phyloP scores from a whole-genome alignment of 2,329 filamentous ascomycete species.

The Monosporascus sp. region DNA sequence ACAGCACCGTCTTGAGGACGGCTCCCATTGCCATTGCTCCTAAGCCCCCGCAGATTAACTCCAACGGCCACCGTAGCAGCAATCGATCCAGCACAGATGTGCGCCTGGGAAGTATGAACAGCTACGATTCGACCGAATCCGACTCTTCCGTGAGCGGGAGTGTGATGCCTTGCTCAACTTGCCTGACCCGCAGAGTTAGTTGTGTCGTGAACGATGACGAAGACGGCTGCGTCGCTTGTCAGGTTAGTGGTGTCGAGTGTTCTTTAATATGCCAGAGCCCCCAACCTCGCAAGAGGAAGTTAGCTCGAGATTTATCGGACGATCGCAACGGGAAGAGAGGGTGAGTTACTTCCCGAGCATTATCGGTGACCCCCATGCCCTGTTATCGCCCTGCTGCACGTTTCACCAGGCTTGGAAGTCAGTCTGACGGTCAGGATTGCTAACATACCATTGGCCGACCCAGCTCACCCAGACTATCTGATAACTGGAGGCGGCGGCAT shows the following conservation, averaged over 20 bases:
- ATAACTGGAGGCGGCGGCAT: constrained; percentile 48
- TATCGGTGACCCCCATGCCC: constrained; percentile 25
- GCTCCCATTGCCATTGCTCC: constrained; percentile 63
- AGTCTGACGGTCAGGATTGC: constrained; percentile 25
- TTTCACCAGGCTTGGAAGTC: constrained; percentile 16
- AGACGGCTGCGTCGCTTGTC: constrained; percentile 69
- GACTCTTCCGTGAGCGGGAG: constrained; percentile 36
- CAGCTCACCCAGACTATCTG: constrained; percentile 53
- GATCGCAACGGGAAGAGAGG: constrained; percentile 63
- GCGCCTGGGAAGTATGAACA: constrained; percentile 45
- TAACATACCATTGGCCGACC: constrained; percentile 44
- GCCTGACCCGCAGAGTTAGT: constrained; percentile 66
- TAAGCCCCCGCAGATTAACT: constrained; percentile 45
- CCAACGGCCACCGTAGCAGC: constrained; percentile 40
- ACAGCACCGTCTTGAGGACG: constrained; percentile 48
- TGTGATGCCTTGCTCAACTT: constrained; percentile 64
- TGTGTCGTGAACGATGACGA: constrained; percentile 73
- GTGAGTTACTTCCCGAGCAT: constrained; percentile 44
- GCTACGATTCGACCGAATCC: constrained; percentile 48
- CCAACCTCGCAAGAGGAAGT: constrained; percentile 73
- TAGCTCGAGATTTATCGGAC: constrained; percentile 58
- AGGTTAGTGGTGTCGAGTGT: constrained; percentile 72
- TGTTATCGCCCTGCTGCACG: constrained; percentile 20
- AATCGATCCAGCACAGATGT: constrained; percentile 39
- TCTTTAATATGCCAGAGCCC: constrained; percentile 68